These are phyloP conservation scores for Candida easanensis DNA, from an alignment of 805 yeast genomes.

Conservation along the genomic window DNA sequence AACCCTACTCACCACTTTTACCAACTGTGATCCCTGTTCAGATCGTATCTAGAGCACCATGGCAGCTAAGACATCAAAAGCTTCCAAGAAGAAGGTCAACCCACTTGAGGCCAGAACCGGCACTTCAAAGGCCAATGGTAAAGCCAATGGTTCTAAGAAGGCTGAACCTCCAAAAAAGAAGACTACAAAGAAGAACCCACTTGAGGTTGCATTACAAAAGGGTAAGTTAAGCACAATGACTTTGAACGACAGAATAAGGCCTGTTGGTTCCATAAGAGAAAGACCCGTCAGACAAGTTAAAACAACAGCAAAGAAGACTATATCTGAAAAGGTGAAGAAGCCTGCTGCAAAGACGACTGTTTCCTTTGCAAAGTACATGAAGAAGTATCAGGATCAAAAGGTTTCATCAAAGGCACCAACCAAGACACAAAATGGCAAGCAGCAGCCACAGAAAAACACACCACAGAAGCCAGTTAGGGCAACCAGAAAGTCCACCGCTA, in stretches of 20 bases:
- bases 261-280: constrained; percentile 2
- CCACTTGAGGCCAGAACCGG: constrained; percentile 10
- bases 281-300: no score
- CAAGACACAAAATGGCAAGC: background rate
- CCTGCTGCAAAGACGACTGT: constrained; percentile 5
- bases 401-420: background rate
- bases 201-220: constrained; percentile 8
- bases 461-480: background rate
- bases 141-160: background rate
- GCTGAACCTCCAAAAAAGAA: background rate
- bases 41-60: background rate
- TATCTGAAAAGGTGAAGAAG: background rate
- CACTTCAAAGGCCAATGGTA: background rate
- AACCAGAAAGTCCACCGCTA: background rate
- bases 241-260: constrained; percentile 11
- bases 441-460: background rate
- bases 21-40: no score
- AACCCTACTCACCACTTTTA: no score
- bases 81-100: constrained; percentile 3
- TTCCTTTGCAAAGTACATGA: constrained; percentile 10
- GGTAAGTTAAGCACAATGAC: constrained; percentile 3
- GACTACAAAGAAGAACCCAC: constrained; percentile 3
- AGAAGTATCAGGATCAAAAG: background rate
- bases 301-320: background rate
- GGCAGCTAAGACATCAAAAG: constrained; percentile 3